Evolutionary conservation across 257 asterid genomes (phyloP).

Genomic region (Rauvolfia tetraphylla): DNA sequence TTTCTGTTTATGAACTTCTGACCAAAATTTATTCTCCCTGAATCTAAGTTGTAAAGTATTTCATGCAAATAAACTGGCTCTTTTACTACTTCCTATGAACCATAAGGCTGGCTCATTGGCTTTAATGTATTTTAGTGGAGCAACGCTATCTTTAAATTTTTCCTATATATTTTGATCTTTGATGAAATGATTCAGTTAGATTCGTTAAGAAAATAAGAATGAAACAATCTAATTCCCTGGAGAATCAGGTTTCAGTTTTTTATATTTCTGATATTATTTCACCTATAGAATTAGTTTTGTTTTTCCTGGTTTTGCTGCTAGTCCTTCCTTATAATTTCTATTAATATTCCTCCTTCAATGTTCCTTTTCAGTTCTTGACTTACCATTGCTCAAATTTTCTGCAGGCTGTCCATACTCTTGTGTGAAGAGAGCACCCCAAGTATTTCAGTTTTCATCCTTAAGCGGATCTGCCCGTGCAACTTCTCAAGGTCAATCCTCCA

Average conservation of each 20-base stretch:
- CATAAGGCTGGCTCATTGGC: too few species aligned
- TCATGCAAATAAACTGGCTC: too few species aligned
- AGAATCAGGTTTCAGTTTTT: neutral
- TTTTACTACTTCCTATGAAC: too few species aligned
- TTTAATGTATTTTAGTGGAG: too few species aligned
- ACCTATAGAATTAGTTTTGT: neutral
- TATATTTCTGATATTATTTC: neutral
- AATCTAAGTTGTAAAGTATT: too few species aligned
- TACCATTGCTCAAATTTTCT: constrained; percentile 7
- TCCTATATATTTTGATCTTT: too few species aligned
- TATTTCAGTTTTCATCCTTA: constrained; percentile 57
- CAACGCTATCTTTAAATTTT: too few species aligned
- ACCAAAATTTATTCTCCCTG: neutral
- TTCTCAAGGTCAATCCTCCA: constrained; percentile 57
- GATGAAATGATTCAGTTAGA: too few species aligned
- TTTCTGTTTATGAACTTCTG: neutral
- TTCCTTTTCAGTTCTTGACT: neutral
- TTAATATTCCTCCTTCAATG: neutral
- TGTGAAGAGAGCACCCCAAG: constrained; percentile 74
- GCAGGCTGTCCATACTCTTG: constrained; percentile 93
- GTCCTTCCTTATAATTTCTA: neutral
- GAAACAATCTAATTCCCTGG: neutral
- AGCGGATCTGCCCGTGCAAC: constrained; percentile 68
- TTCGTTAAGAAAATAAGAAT: neutral
- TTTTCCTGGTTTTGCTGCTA: neutral